Evolutionary conservation across 306 rosid genomes (phyloP), one percentile per base, ranked within the genome.

Genomic region (Dalbergia oliveri): DNA sequence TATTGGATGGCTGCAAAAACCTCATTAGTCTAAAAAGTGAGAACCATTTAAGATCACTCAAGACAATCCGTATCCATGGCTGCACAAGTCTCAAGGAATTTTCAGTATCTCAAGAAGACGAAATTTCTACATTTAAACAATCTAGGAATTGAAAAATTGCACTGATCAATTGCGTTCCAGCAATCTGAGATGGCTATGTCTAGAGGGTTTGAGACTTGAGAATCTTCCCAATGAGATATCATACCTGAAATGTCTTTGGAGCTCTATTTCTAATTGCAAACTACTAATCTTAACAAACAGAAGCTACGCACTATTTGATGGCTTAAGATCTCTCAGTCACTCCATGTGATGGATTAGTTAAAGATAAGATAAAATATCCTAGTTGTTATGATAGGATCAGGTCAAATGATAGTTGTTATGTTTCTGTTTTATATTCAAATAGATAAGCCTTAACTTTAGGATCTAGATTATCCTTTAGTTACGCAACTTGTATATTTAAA

Each of bases 1-100:
- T 0, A 0, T 5, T 80, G 3, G 3, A 11, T 10, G 2, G 3
- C 0, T 80, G 73, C 39, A 37, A 1, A 3, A n/a, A 8, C 0
- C 16, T 80, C 8, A 64, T 3, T 37, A n/a, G 37, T 53, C 56
- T 73, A 37, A 23, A n/a, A 13, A 16, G 23, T 31, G 5, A 2
- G 41, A 34, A 7, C 60, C 53, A 23, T 39, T 31, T 1, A 49
- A 4, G 16, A 73, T 50, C 63, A 60, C 65, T 0, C n/a, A 9
- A 0, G 13, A 0, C 7, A 0, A 54, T 73, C 2, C 0, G 0
- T 1, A 37, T 73, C 19, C 0, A n/a, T n/a, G 31, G 3, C 0
- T 72, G 73, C 47, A 10, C 9, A 0, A 73, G 31, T 31, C 31
- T 73, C 13, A 14, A n/a, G 35, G 41, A 73, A 56, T 41, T 73